Evolutionary conservation across 148 eudicot genomes (phyloP).

Genomic region (Nyssa sinensis): DNA sequence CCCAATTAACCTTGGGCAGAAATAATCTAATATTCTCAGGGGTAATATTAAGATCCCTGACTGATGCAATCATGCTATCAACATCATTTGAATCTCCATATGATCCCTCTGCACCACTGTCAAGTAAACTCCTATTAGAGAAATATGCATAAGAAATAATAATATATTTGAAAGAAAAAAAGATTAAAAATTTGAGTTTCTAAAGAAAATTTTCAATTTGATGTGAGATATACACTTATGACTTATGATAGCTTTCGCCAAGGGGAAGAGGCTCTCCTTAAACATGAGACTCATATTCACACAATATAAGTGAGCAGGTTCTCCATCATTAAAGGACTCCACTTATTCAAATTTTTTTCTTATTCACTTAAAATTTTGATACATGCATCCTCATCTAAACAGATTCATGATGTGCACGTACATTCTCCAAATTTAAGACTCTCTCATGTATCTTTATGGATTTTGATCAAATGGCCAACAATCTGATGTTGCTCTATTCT

Average conservation of each 20-base stretch:
- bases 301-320: neutral
- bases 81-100: conserved; percentile 31
- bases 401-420: too few relatives aligned
- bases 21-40: conserved; percentile 56
- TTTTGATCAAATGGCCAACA: neutral
- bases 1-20: conserved; percentile 80
- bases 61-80: conserved; percentile 49
- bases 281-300: neutral
- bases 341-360: neutral
- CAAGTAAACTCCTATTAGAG: neutral
- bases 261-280: neutral
- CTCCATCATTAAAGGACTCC: neutral
- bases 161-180: neutral
- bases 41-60: conserved; percentile 53
- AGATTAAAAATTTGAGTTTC: too few relatives aligned
- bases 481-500: too few relatives aligned
- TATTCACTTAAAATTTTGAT: neutral
- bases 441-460: too few relatives aligned
- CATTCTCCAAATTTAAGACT: too few relatives aligned
- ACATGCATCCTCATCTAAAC: too few relatives aligned
- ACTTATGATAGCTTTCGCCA: neutral
- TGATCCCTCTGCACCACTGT: conserved; percentile 47
- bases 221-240: neutral
- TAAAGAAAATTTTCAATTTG: neutral
- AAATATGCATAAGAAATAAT: neutral